phyloP scores from a whole-genome alignment of 1,284 basidiomycete genomes.

The Puccinia novopanici region DNA sequence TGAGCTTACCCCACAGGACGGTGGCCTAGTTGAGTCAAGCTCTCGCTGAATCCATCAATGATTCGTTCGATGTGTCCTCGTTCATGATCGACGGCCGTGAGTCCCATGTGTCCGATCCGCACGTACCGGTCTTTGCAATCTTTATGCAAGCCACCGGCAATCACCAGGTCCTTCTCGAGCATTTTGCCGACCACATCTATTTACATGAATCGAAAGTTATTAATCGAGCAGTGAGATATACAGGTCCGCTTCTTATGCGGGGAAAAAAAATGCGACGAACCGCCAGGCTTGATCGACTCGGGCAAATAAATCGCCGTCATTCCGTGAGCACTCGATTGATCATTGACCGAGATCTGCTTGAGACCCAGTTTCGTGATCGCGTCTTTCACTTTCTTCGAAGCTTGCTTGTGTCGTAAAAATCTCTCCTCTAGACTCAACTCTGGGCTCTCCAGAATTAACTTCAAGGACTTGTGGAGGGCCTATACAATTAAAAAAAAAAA shows the following conservation, averaged over 20 bases:
- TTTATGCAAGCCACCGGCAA: slow-evolving; percentile 86
- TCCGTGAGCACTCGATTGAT: slow-evolving; percentile 77
- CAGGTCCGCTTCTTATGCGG: slow-evolving; percentile 51
- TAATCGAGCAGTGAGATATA: neutral
- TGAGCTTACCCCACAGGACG: slow-evolving; percentile 51
- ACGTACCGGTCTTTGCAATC: slow-evolving; percentile 72
- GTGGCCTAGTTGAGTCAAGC: slow-evolving; percentile 62
- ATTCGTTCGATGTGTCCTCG: slow-evolving; percentile 78
- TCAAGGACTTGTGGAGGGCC: slow-evolving; percentile 79
- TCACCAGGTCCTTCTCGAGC: slow-evolving; percentile 71
- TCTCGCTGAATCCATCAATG: slow-evolving; percentile 68
- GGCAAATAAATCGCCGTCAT: slow-evolving; percentile 83
- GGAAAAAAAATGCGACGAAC: slow-evolving; percentile 16
- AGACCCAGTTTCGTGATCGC: slow-evolving; percentile 73
- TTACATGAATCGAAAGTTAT: neutral
- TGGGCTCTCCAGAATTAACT: slow-evolving; percentile 68
- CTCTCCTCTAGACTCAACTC: slow-evolving; percentile 73
- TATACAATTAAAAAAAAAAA: slow-evolving; percentile 65
- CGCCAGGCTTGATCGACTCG: slow-evolving; percentile 70
- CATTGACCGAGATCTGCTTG: slow-evolving; percentile 66
- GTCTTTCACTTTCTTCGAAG: slow-evolving; percentile 73
- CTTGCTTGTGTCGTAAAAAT: slow-evolving; percentile 74
- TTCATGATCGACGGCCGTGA: slow-evolving; percentile 71
- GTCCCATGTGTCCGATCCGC: slow-evolving; percentile 77
- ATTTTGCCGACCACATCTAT: slow-evolving; percentile 61